Conservation (phyloP, 2,329 filamentous ascomycete genomes). For the Saccharata proteae region DNA sequence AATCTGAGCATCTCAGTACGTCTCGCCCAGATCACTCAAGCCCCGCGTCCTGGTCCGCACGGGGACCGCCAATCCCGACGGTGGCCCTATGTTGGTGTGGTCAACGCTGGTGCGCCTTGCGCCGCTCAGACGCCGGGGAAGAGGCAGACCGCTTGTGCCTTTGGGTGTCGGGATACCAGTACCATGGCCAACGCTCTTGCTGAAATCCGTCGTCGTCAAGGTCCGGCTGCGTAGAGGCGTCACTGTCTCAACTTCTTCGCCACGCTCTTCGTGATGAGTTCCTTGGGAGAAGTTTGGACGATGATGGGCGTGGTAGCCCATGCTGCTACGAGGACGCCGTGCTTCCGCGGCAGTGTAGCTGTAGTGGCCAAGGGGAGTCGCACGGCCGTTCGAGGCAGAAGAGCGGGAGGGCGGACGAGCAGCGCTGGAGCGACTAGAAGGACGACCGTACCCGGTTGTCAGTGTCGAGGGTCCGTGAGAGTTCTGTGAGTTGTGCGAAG, state of each 20-base stretch:
- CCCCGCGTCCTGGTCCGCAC: slow-evolving; percentile 23
- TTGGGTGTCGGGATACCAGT: slow-evolving; percentile 31
- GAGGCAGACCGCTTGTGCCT: slow-evolving; percentile 36
- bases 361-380: slow-evolving; percentile 4
- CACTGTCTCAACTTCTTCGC: too few relatives aligned
- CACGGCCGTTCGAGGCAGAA: slow-evolving; percentile 1
- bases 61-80: slow-evolving; percentile 1
- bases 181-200: slow-evolving; percentile 35
- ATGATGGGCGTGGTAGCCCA: background rate
- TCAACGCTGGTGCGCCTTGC: slow-evolving; percentile 26
- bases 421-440: slow-evolving; percentile 3
- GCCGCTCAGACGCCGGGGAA: slow-evolving; percentile 36
- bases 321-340: slow-evolving; percentile 23
- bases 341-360: slow-evolving; percentile 3
- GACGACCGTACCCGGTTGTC: slow-evolving; percentile 1
- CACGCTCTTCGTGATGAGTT: too few relatives aligned
- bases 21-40: slow-evolving; percentile 44
- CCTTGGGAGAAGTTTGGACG: slow-evolving; percentile 1
- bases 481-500: too few relatives aligned
- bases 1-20: too few relatives aligned
- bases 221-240: slow-evolving; percentile 4
- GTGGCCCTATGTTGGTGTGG: slow-evolving; percentile 4
- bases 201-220: slow-evolving; percentile 27
- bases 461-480: too few relatives aligned
- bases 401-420: slow-evolving; percentile 4